A percentile compares a stretch with the other conserved stretches of the same genome.
Conservation (phyloP, 139 green algal genomes). For the Tetraselmis chui region DNA sequence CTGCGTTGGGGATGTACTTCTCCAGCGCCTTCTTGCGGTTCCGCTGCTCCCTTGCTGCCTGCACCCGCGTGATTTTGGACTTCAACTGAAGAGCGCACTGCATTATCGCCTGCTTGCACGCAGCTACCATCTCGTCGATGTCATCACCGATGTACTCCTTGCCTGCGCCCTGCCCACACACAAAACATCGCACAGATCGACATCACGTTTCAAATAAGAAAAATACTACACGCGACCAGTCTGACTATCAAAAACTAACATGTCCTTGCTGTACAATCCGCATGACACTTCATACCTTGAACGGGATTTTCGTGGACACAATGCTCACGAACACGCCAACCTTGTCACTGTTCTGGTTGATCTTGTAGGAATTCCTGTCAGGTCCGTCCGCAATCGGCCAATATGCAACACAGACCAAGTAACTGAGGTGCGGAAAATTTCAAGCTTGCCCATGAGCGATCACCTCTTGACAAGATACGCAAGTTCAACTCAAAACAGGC, state of each 20-base stretch:
- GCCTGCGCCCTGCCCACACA: slow-evolving; percentile 65
- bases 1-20: slow-evolving; percentile 89
- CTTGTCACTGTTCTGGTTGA: slow-evolving; percentile 84
- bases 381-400: too few relatives aligned
- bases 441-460: too few relatives aligned
- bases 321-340: slow-evolving; percentile 95
- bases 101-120: slow-evolving; percentile 77
- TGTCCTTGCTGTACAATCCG: too few relatives aligned
- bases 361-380: slow-evolving; percentile 80
- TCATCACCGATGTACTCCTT: slow-evolving; percentile 99
- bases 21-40: slow-evolving; percentile 80
- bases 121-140: slow-evolving; percentile 82
- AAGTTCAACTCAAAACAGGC: too few relatives aligned
- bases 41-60: slow-evolving; percentile 73
- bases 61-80: slow-evolving; percentile 69
- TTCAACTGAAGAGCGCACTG: slow-evolving; percentile 71
- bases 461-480: too few relatives aligned
- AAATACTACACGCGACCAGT: too few relatives aligned
- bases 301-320: slow-evolving; percentile 97
- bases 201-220: too few relatives aligned
- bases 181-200: too few relatives aligned
- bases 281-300: slow-evolving; percentile 85
- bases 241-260: too few relatives aligned
- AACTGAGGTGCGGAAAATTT: too few relatives aligned
- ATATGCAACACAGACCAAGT: too few relatives aligned